These are phyloP conservation scores for Fusarium nisikadoi DNA, from an alignment of 2,329 filamentous ascomycete species.

Conservation along the genomic window DNA sequence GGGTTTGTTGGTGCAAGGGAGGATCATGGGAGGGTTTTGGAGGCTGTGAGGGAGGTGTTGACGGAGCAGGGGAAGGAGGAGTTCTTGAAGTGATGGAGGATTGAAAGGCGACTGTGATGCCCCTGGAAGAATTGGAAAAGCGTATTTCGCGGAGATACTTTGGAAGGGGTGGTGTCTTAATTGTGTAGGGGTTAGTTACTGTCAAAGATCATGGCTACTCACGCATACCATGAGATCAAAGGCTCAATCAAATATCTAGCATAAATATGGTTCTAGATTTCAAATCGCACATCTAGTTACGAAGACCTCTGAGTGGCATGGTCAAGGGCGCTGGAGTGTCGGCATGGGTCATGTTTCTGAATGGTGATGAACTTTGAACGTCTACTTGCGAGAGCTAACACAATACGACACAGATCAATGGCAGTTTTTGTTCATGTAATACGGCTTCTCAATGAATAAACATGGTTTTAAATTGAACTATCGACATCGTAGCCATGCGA, in stretches of 20 bases:
- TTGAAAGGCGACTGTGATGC: not conserved
- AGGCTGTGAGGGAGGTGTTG: conserved; percentile 83
- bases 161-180: not conserved
- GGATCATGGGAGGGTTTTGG: conserved; percentile 58
- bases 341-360: not conserved
- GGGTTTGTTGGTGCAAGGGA: conserved; percentile 66
- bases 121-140: not conserved
- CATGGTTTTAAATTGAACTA: not conserved
- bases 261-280: rapidly evolving
- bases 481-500: no score
- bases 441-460: not conserved
- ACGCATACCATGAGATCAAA: not conserved
- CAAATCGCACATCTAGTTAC: rapidly evolving
- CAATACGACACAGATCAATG: not conserved
- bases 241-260: not conserved
- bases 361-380: not conserved
- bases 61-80: conserved; percentile 47
- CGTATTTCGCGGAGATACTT: not conserved
- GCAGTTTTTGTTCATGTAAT: rapidly evolving
- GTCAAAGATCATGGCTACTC: not conserved
- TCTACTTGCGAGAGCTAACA: not conserved
- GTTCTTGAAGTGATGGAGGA: conserved; percentile 20
- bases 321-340: no score
- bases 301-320: not conserved
- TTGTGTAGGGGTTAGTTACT: rapidly evolving